These are phyloP conservation scores for Hypoxylon rubiginosum DNA, from an alignment of 2,329 filamentous ascomycete species.

Conservation along the genomic window DNA sequence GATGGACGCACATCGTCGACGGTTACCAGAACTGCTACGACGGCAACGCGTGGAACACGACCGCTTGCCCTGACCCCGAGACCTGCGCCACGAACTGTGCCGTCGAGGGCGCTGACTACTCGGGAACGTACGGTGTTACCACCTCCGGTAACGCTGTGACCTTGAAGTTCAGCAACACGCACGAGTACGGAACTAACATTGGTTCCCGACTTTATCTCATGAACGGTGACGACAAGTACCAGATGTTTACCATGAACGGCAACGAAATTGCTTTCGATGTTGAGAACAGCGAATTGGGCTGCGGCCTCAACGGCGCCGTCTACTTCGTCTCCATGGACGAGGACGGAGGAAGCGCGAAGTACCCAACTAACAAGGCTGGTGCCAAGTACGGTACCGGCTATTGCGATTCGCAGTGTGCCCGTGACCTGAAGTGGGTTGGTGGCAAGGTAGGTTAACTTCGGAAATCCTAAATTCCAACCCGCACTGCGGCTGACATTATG, in stretches of 20 bases:
- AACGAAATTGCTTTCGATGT: conserved; percentile 74
- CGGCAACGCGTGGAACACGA: conserved; percentile 55
- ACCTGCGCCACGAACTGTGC: conserved; percentile 58
- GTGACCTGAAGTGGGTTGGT: conserved; percentile 65
- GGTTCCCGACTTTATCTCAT: conserved; percentile 69
- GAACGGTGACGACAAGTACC: conserved; percentile 66
- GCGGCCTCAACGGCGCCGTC: conserved; percentile 73
- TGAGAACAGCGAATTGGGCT: conserved; percentile 69
- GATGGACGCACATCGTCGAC: conserved; percentile 60
- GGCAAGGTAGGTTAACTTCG: conserved; percentile 55
- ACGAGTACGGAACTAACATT: conserved; percentile 51
- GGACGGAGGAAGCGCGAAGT: conserved; percentile 63
- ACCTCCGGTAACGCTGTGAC: conserved; percentile 60
- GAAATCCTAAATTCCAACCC: background rate
- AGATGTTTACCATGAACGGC: conserved; percentile 69
- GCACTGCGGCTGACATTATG: conserved; percentile 7
- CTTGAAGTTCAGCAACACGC: conserved; percentile 63
- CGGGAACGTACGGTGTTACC: conserved; percentile 60
- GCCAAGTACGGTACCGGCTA: conserved; percentile 70
- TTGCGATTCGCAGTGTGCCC: conserved; percentile 64
- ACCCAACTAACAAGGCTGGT: conserved; percentile 59
- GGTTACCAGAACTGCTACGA: conserved; percentile 62
- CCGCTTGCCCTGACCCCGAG: conserved; percentile 53
- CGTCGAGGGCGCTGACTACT: conserved; percentile 59
- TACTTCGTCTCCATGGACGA: conserved; percentile 69